Base-by-base conservation (phyloP, 495 filamentous ascomycete species). In the Daldinia childiae region DNA sequence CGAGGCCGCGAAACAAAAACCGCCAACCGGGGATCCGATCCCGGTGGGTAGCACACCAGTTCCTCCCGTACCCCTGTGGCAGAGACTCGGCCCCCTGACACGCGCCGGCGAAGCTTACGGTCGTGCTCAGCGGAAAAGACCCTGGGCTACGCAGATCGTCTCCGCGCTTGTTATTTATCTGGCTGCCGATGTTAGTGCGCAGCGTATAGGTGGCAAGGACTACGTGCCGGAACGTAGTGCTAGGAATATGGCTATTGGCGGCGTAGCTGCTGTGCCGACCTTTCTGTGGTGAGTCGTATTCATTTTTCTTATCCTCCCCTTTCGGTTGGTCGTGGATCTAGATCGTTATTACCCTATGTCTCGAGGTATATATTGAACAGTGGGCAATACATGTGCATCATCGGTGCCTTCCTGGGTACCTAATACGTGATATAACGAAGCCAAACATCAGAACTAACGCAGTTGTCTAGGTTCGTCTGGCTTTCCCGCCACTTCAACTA, bases 401-500 rank as follows among this genome's bases (percentile, higher is more conserved):
- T 32, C 1, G 29, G 29, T 32, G 2, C 29, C 29, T 32, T 8
- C 29, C 27, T 29, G n/a, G n/a, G n/a, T n/a, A n/a, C n/a, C n/a
- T n/a, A n/a, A 29, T 29, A 7, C 19, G 9, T 45, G 2, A 21
- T 24, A 11, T 21, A 17, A 3, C 8, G 8, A 30, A 30, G 32
- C 6, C 14, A 19, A 19, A 24, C 11, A 43, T 43, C n/a, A 29
- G 15, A 41, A 29, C 38, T 59, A 8, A 59, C 8, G 6, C 56
- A 32, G 38, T 50, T n/a, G 32, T 19, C 19, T 63, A 92, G 91
- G 92, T 95, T 96, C 81, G 83, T 93, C 70, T 96, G 89, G 79
- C 87, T 97, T 14, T 88, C 90, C 27, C 84, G 88, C 38, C 83
- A 88, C 76, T 95, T 96, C 84, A 97, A 97, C 82, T 95, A 91